Evolutionary conservation across 139 green algal species (phyloP).

Genomic region (Chlamydomonas schloesseri): DNA sequence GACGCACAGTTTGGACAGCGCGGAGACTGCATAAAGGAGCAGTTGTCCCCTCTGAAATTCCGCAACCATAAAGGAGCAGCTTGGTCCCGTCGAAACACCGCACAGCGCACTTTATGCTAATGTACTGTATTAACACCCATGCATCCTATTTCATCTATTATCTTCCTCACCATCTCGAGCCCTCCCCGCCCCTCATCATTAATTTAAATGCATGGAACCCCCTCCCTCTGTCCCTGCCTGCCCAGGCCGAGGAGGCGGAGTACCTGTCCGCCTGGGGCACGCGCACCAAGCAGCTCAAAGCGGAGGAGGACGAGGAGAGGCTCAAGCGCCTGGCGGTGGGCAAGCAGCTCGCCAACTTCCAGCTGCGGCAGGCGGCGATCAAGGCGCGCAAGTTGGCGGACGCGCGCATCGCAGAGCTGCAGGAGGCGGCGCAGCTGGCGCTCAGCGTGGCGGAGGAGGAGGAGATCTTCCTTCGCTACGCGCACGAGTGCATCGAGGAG

Average conservation of each 20-base stretch:
- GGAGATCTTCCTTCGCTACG: conserved; percentile 65
- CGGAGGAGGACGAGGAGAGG: conserved; percentile 40
- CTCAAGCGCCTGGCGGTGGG: conserved; percentile 10
- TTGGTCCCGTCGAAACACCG: too few relatives aligned
- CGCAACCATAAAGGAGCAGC: too few relatives aligned
- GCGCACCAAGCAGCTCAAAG: not conserved
- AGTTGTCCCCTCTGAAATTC: too few relatives aligned
- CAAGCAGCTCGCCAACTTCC: conserved; percentile 58
- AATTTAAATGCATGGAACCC: too few relatives aligned
- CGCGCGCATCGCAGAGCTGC: conserved; percentile 67
- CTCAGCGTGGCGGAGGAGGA: conserved; percentile 55
- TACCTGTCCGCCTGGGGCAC: not conserved
- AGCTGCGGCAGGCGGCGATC: conserved; percentile 65
- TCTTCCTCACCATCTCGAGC: too few relatives aligned
- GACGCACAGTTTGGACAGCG: too few relatives aligned
- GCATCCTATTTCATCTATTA: too few relatives aligned
- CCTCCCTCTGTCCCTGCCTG: too few relatives aligned
- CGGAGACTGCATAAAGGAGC: too few relatives aligned
- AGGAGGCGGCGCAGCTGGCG: conserved; percentile 60
- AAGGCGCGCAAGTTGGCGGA: conserved; percentile 58
- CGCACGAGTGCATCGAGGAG: conserved; percentile 70
- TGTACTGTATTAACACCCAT: too few relatives aligned
- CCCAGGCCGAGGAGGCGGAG: conserved; percentile 11
- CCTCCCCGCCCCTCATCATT: not conserved
- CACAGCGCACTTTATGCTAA: too few relatives aligned